Base-by-base conservation (phyloP, 129 eudicot genomes). In the Tagetes patula region DNA sequence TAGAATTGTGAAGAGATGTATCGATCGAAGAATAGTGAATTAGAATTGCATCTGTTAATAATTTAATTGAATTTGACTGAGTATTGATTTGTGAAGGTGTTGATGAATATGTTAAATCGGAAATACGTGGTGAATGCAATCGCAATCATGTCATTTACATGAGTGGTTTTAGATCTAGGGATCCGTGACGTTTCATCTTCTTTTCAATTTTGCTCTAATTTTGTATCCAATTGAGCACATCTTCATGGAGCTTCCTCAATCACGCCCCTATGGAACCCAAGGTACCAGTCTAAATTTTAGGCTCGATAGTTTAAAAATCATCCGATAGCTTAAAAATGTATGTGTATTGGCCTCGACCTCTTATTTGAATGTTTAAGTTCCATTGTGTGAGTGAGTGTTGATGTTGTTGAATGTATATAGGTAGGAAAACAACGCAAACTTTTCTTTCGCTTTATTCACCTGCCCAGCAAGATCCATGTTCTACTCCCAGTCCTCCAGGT, bases 401-500 rank as follows among this genome's bases (percentile, higher is more conserved):
- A 65, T 62, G 53, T 62, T 70, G 58, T 61, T 70, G 14, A 50
- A 61, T 69, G 79, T 75, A 62, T 85, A 62, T 85, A 87, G 98
- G 91, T 70, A 87, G 88, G 60, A 93, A 93, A 83, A 72, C 95
- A 30, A 93, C 96, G 27, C 96, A 93, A 69, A 92, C 86, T 54
- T 93, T 93, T 77, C 95, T 93, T 27, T 89, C 98, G 5, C 98
- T 89, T 36, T 93, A 83, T 76, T 85, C 98, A 62, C 84, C 98
- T 52, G 77, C 66, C 60, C 95, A 85, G 40, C 98, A 87, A 82
- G 96, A 93, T 87, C 86, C 92, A 75, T 76, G 83, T 30, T 82
- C 79, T 45, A 32, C 52, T 47, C 13, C 56, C 27, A 20, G 27
- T 30, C 70, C 67, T 14, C 40, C 75, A 60, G 96, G 97, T 91